A percentile compares a stretch with the other conserved stretches of the same genome.
Conservation (phyloP, 768 basidiomycete genomes). For the Crassisporium funariophilum region DNA sequence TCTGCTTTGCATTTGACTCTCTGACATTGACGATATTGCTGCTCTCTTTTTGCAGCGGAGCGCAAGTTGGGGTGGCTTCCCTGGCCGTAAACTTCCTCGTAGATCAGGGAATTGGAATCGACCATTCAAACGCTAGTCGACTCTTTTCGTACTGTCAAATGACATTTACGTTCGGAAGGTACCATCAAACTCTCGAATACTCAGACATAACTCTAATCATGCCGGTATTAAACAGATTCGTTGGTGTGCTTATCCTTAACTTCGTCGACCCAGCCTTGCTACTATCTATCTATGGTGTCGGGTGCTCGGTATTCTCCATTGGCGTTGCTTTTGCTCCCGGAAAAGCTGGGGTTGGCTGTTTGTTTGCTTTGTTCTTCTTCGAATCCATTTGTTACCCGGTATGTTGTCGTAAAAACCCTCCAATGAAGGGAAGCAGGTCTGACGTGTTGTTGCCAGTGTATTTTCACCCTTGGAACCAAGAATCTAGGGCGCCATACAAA, state of each 20-base stretch:
- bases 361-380: constrained; percentile 72
- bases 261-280: constrained; percentile 68
- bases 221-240: constrained; percentile 45
- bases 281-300: constrained; percentile 52
- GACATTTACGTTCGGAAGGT: constrained; percentile 66
- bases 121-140: constrained; percentile 54
- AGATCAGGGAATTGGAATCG: constrained; percentile 61
- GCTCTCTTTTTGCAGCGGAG: constrained; percentile 39
- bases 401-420: constrained; percentile 16
- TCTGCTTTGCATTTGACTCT: neutral
- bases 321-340: constrained; percentile 53
- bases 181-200: constrained; percentile 5
- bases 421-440: neutral
- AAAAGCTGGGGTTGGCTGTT: constrained; percentile 55
- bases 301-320: constrained; percentile 54
- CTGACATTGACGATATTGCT: neutral
- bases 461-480: constrained; percentile 69
- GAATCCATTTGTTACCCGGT: constrained; percentile 76
- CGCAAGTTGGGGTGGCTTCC: constrained; percentile 67
- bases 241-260: constrained; percentile 61
- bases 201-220: neutral
- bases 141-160: constrained; percentile 75
- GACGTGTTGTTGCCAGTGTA: constrained; percentile 36
- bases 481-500: constrained; percentile 64
- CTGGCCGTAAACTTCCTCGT: constrained; percentile 71